Conservation (phyloP, 208 protist genomes). For the Trypanosoma theileri region DNA sequence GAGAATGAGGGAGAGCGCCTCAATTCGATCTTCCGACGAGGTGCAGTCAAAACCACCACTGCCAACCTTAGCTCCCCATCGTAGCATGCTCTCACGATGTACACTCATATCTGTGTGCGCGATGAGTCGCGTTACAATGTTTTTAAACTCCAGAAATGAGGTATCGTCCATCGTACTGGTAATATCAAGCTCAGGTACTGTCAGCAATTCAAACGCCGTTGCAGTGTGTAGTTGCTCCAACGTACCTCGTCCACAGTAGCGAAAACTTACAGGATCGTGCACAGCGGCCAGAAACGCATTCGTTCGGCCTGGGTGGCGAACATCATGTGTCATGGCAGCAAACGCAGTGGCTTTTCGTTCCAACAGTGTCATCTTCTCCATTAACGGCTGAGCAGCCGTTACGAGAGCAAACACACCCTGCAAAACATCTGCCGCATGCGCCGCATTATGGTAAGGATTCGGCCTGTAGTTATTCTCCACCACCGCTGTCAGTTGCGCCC, state of each 20-base stretch:
- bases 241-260: conserved; percentile 45
- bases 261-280: conserved; percentile 59
- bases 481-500: conserved; percentile 36
- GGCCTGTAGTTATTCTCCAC: conserved; percentile 72
- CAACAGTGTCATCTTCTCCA: conserved; percentile 42
- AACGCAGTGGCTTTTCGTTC: conserved; percentile 68
- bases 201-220: conserved; percentile 62
- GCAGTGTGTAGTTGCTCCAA: conserved; percentile 82
- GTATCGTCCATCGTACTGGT: conserved; percentile 42
- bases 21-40: conserved; percentile 40
- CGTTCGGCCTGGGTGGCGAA: conserved; percentile 72
- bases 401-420: conserved; percentile 64
- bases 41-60: conserved; percentile 36
- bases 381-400: conserved; percentile 34
- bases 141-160: conserved; percentile 68
- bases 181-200: conserved; percentile 52
- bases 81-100: conserved; percentile 38
- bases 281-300: conserved; percentile 50
- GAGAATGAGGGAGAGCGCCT: conserved; percentile 61
- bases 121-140: conserved; percentile 51
- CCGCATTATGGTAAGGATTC: conserved; percentile 79
- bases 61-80: conserved; percentile 11
- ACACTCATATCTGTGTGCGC: conserved; percentile 64
- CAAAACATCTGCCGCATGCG: conserved; percentile 76
- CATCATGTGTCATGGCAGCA: conserved; percentile 66